Evolutionary conservation across 345 rosid species (phyloP).

Genomic region (Crucihimalaya himalaica): DNA sequence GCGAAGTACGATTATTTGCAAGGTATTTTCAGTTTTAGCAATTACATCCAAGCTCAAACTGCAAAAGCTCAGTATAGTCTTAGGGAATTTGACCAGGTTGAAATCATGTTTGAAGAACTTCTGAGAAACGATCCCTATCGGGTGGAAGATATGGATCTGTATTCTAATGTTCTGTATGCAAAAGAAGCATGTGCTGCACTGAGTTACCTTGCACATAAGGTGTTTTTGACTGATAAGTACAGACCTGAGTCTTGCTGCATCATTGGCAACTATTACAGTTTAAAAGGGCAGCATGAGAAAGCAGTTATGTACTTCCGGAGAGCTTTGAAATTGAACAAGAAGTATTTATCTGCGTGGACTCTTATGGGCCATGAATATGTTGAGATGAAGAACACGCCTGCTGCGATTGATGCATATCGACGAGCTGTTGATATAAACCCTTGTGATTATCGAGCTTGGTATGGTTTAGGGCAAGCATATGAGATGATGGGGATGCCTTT

Average conservation of each 20-base stretch:
- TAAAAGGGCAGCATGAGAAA: constrained; percentile 94
- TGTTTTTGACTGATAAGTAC: constrained; percentile 83
- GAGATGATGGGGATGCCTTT: constrained; percentile 95
- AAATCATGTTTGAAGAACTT: constrained; percentile 88
- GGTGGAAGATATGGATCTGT: constrained; percentile 96
- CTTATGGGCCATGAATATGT: constrained; percentile 97
- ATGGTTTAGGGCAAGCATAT: constrained; percentile 94
- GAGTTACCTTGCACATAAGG: constrained; percentile 92
- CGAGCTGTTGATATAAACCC: constrained; percentile 93
- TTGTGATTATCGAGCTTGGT: constrained; percentile 93
- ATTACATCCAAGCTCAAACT: constrained; percentile 87
- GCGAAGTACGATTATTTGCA: constrained; percentile 73
- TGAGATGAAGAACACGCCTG: constrained; percentile 96
- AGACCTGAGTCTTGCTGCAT: constrained; percentile 98
- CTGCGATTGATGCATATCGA: constrained; percentile 95
- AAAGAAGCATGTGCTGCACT: constrained; percentile 88
- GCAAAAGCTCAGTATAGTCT: constrained; percentile 90
- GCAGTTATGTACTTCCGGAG: constrained; percentile 90
- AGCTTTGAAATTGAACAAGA: constrained; percentile 93
- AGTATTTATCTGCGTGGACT: constrained; percentile 94
- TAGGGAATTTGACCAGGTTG: constrained; percentile 95
- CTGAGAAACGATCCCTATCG: constrained; percentile 81
- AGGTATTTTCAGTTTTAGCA: constrained; percentile 77
- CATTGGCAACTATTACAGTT: constrained; percentile 94
- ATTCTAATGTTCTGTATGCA: constrained; percentile 91